Conservation (phyloP, 176 grass and related monocot species). For the Carex kokanica region DNA sequence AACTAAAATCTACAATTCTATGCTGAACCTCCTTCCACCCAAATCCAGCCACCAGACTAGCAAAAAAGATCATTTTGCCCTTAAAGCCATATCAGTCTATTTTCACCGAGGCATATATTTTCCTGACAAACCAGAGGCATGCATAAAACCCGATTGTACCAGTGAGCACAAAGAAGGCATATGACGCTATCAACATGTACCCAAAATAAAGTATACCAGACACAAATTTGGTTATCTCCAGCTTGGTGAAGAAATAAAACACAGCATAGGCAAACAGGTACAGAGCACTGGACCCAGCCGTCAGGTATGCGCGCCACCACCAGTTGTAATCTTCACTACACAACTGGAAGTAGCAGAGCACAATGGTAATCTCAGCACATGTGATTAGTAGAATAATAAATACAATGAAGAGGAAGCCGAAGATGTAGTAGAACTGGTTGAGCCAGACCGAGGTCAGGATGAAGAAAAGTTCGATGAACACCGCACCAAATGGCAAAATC, state of each 20-base stretch:
- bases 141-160: slow-evolving; percentile 50
- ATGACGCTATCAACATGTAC: slow-evolving; percentile 46
- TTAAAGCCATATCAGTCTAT: slow-evolving; percentile 36
- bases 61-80: slow-evolving; percentile 7
- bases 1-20: slow-evolving; percentile 23
- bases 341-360: slow-evolving; percentile 51
- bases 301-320: slow-evolving; percentile 51
- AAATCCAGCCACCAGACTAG: slow-evolving; percentile 9
- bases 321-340: slow-evolving; percentile 53
- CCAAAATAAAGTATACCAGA: slow-evolving; percentile 49
- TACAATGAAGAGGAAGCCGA: slow-evolving; percentile 50
- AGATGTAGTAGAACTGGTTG: slow-evolving; percentile 56
- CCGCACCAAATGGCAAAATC: slow-evolving; percentile 51
- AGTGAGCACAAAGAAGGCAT: slow-evolving; percentile 51
- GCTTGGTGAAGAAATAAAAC: slow-evolving; percentile 56
- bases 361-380: slow-evolving; percentile 44
- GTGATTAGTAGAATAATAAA: slow-evolving; percentile 47
- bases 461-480: slow-evolving; percentile 54
- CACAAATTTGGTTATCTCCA: slow-evolving; percentile 51
- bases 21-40: slow-evolving; percentile 23
- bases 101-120: slow-evolving; percentile 48
- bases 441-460: slow-evolving; percentile 49
- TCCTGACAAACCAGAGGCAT: slow-evolving; percentile 46
- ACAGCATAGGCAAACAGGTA: slow-evolving; percentile 40
- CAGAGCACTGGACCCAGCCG: slow-evolving; percentile 39